Evolutionary conservation across 1,284 basidiomycete genomes (phyloP), one percentile per base, ranked within the genome.

Genomic region (Tilletia setariae): DNA sequence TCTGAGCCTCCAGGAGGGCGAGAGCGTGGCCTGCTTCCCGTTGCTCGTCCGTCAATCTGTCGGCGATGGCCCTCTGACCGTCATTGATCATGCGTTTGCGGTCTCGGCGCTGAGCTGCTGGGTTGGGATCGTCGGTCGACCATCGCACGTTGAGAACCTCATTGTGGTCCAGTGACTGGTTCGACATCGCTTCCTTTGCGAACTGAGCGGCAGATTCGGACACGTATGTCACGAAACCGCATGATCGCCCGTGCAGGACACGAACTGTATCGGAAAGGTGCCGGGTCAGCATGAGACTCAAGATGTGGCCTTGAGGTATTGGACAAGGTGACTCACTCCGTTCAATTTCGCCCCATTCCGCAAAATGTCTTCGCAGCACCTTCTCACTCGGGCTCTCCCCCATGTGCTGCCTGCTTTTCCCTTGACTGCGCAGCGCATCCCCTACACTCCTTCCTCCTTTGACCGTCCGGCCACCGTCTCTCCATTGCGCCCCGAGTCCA

Each of bases 141-240:
- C 80, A 82, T 16, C 80, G 77, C 15, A 82, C 74, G 83, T 99
- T 99, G 73, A 98, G 87, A 74, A 98, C 93, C 83, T 99, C 96
- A 83, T 97, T 92, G 78, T 94, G 92, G 83, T 98, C 95, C 74
- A 98, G 86, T 28, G 93, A 95, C 84, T 99, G 96, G 83, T 94
- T 94, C 53, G 94, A 92, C 96, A 99, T 99, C 0, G 96, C 89
- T 84, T 98, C 96, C 82, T 98, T 98, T 19, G 95, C 96, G 82
- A 99, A 99, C 80, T 96, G 93, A 0, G 93, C 96, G 85, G 67
- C 90, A 79, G 76, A 71, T 81, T 99, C 95, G 51, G 88, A 87
- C 66, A 90, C 88, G 84, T 95, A 99, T 1, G 94, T 97, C 63
- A 98, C 94, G 84, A 99, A 99, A 0, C 93, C 96, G 69, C 98